Evolutionary conservation across 768 basidiomycete species (phyloP).

Genomic region (Boletus reticuloceps): DNA sequence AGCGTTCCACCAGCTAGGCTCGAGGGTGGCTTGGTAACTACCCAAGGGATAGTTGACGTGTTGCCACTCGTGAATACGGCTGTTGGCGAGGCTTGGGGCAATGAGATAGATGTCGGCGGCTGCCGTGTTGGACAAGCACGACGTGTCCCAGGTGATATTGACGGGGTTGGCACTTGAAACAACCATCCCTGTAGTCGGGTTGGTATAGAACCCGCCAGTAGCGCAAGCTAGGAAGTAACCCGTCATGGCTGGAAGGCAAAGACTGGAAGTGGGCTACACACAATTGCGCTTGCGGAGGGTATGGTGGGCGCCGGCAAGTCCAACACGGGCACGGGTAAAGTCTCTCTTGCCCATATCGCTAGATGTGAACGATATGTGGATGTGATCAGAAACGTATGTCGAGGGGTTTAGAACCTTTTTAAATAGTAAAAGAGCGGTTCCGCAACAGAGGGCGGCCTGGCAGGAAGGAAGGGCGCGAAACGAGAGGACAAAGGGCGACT

Average conservation of each 20-base stretch:
- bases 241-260: neutral
- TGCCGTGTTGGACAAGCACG: constrained; percentile 45
- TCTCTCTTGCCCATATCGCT: constrained; percentile 30
- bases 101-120: constrained; percentile 70
- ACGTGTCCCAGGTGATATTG: constrained; percentile 61
- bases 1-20: constrained; percentile 72
- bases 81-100: constrained; percentile 40
- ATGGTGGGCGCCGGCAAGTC: constrained; percentile 20
- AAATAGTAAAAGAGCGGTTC: constrained; percentile 25
- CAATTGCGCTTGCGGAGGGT: constrained; percentile 25
- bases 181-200: constrained; percentile 46
- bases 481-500: constrained; percentile 6
- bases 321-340: constrained; percentile 23
- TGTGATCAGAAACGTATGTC: constrained; percentile 1
- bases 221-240: constrained; percentile 40
- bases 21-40: constrained; percentile 45
- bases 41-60: constrained; percentile 48
- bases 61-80: constrained; percentile 58
- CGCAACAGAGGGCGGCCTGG: constrained; percentile 24
- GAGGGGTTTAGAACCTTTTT: constrained; percentile 4
- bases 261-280: constrained; percentile 3
- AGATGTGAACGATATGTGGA: neutral
- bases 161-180: constrained; percentile 50
- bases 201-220: constrained; percentile 60
- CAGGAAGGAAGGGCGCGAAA: constrained; percentile 18